A percentile compares a stretch with the other conserved stretches of the same genome.
phyloP scores from a whole-genome alignment of 352 stramenopile species.

The Phytophthora sansomeana region DNA sequence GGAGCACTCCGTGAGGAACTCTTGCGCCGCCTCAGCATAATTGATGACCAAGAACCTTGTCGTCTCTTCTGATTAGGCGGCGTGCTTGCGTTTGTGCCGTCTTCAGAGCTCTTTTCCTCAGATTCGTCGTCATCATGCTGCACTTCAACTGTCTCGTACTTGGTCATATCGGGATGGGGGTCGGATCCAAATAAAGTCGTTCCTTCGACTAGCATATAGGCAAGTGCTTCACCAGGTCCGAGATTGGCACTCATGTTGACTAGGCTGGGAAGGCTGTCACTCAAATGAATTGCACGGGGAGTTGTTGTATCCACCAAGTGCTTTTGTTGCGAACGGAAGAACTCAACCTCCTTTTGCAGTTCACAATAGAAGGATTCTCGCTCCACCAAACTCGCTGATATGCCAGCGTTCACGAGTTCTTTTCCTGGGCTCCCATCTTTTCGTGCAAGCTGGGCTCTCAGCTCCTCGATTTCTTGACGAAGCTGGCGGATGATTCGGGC shows the following conservation, averaged over 20 bases:
- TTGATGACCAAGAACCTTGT: conserved; percentile 50
- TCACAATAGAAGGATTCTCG: conserved; percentile 58
- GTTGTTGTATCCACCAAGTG: conserved; percentile 4
- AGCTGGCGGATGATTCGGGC: conserved; percentile 80
- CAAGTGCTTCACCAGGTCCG: conserved; percentile 39
- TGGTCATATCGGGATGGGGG: conserved; percentile 15
- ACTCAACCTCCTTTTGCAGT: conserved; percentile 58
- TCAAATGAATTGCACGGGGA: conserved; percentile 36
- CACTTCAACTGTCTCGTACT: conserved; percentile 22
- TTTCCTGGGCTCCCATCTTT: conserved; percentile 43
- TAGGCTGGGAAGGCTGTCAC: conserved; percentile 50
- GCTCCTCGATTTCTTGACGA: conserved; percentile 72
- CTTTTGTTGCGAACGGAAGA: conserved; percentile 47
- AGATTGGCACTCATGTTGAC: conserved; percentile 53
- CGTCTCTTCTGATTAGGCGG: conserved; percentile 36
- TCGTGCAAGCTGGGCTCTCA: conserved; percentile 50
- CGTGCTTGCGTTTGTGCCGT: conserved; percentile 2
- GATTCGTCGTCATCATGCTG: conserved; percentile 6
- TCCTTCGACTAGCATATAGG: conserved; percentile 54
- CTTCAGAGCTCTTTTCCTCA: conserved; percentile 16
- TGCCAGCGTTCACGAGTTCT: conserved; percentile 32
- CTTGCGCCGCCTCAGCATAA: conserved; percentile 40
- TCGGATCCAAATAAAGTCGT: conserved; percentile 58
- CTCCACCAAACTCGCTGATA: conserved; percentile 51
- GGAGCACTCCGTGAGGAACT: conserved; percentile 34